phyloP scores from a whole-genome alignment of 768 basidiomycete species.

The Phlebiopsis flavidoalba region DNA sequence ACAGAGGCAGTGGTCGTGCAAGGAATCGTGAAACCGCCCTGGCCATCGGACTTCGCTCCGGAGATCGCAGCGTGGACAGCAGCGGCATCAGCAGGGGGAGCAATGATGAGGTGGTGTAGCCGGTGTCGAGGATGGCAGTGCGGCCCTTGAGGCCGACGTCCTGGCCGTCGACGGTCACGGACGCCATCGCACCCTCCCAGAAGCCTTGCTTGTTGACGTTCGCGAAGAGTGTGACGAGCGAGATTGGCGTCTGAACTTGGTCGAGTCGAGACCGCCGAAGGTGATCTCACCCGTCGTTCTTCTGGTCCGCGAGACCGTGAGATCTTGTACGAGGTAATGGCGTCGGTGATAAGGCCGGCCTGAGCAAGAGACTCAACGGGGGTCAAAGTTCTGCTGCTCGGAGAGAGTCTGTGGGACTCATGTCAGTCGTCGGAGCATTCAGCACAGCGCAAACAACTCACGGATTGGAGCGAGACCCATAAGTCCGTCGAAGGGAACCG shows the following conservation, averaged over 20 bases:
- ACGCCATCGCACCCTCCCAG: slow-evolving; percentile 71
- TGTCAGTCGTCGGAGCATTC: neutral
- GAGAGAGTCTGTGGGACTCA: slow-evolving; percentile 45
- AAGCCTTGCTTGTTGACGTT: slow-evolving; percentile 70
- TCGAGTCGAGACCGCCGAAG: slow-evolving; percentile 68
- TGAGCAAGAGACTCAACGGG: slow-evolving; percentile 67
- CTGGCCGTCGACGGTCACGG: slow-evolving; percentile 52
- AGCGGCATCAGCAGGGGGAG: slow-evolving; percentile 42
- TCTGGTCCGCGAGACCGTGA: slow-evolving; percentile 63
- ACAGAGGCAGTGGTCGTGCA: slow-evolving; percentile 53
- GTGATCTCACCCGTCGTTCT: slow-evolving; percentile 79
- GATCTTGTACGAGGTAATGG: slow-evolving; percentile 79
- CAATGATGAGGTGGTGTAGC: slow-evolving; percentile 42
- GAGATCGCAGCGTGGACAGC: slow-evolving; percentile 52
- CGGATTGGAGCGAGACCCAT: slow-evolving; percentile 77
- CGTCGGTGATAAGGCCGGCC: slow-evolving; percentile 48
- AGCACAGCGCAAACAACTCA: slow-evolving; percentile 26
- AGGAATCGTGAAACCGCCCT: slow-evolving; percentile 56
- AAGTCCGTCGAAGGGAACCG: slow-evolving; percentile 61
- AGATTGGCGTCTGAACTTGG: slow-evolving; percentile 60
- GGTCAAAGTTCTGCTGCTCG: slow-evolving; percentile 54
- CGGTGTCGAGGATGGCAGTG: slow-evolving; percentile 60
- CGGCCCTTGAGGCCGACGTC: slow-evolving; percentile 49
- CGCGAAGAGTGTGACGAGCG: slow-evolving; percentile 49
- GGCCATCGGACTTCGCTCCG: slow-evolving; percentile 44